Conservation (phyloP, 805 yeast genomes). For the Ogataea siamensis region DNA sequence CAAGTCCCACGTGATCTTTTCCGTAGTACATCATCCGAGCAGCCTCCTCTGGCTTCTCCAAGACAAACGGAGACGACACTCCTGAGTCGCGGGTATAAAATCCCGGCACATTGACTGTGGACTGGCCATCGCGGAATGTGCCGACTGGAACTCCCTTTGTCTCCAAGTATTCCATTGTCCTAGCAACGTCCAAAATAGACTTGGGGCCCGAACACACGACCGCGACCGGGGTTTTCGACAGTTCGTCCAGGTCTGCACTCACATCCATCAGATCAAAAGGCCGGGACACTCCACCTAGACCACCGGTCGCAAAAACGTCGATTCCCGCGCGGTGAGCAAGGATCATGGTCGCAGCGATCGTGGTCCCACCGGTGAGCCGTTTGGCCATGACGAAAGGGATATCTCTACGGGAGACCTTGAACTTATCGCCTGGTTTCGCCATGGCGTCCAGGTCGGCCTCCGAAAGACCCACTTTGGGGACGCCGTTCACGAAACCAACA, state of each 20-base stretch:
- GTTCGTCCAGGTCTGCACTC: conserved; percentile 83
- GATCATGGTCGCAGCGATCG: conserved; percentile 87
- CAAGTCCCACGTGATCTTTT: conserved; percentile 44
- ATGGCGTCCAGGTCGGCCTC: conserved; percentile 47
- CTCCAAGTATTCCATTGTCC: conserved; percentile 83
- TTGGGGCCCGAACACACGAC: conserved; percentile 95
- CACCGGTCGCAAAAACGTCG: conserved; percentile 88
- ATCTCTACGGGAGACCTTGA: conserved; percentile 79
- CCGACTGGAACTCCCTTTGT: conserved; percentile 89
- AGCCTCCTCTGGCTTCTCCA: conserved; percentile 52
- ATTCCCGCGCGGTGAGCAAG: conserved; percentile 73
- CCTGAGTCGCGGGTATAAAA: conserved; percentile 80
- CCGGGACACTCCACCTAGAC: conserved; percentile 88
- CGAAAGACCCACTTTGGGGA: conserved; percentile 66
- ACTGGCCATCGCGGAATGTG: conserved; percentile 42
- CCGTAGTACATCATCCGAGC: conserved; percentile 59
- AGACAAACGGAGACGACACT: conserved; percentile 63
- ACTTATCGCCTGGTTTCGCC: conserved; percentile 39
- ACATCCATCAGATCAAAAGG: conserved; percentile 76
- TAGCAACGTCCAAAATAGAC: conserved; percentile 73
- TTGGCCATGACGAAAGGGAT: conserved; percentile 67
- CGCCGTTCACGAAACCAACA: conserved; percentile 71
- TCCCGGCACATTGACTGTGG: conserved; percentile 64
- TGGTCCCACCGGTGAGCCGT: conserved; percentile 77
- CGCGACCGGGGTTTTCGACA: conserved; percentile 77